Conservation (phyloP, 768 basidiomycete species). For the Tulasnella sp. region DNA sequence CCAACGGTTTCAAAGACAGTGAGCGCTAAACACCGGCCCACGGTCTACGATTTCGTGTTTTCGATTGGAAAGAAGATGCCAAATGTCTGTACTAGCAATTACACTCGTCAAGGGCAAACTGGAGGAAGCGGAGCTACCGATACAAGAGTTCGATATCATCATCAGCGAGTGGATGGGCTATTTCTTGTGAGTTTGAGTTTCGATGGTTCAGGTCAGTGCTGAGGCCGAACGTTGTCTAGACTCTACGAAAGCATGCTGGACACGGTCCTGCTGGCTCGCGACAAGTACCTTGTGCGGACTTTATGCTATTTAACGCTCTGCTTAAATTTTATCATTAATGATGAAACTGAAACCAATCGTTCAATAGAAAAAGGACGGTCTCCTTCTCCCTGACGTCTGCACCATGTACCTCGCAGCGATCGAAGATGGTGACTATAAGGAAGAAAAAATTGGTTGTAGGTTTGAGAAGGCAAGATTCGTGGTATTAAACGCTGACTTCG, state of each 20-base stretch:
- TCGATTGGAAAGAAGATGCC: not conserved
- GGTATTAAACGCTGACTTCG: not conserved
- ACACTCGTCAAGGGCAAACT: slow-evolving; percentile 97
- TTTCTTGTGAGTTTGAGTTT: slow-evolving; percentile 44
- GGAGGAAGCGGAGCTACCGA: slow-evolving; percentile 81
- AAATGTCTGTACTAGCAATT: slow-evolving; percentile 46
- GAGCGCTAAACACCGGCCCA: slow-evolving; percentile 26
- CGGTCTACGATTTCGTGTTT: not conserved
- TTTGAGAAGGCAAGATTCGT: slow-evolving; percentile 18
- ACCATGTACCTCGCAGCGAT: slow-evolving; percentile 91
- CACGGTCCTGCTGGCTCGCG: slow-evolving; percentile 90
- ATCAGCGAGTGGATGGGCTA: slow-evolving; percentile 99
- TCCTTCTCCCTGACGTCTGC: slow-evolving; percentile 94
- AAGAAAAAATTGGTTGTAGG: slow-evolving; percentile 98
- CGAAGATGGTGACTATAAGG: slow-evolving; percentile 99
- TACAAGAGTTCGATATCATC: slow-evolving; percentile 93
- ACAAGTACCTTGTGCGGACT: slow-evolving; percentile 74
- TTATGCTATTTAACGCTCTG: not conserved
- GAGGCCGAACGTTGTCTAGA: slow-evolving; percentile 1
- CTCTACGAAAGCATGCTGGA: slow-evolving; percentile 99
- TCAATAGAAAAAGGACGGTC: slow-evolving; percentile 52
- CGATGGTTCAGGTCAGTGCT: not conserved
- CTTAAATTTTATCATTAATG: not conserved
- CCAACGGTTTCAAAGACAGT: slow-evolving; percentile 96
- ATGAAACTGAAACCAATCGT: not conserved